Evolutionary conservation across 192 early-diverging fungal species (phyloP).

Genomic region (Pilobolus umbonatus): DNA sequence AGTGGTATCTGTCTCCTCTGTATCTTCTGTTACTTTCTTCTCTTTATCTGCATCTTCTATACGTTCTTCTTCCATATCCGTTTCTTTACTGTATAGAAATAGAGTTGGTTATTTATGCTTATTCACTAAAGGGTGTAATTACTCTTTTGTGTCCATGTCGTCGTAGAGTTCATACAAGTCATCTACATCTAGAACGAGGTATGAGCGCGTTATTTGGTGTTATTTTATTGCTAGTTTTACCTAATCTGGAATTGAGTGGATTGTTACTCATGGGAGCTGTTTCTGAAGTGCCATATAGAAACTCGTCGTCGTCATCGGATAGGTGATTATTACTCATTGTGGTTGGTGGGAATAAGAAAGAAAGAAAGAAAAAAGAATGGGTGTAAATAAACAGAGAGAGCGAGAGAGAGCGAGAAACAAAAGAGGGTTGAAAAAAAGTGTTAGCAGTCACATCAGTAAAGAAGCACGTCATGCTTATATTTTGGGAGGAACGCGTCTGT

Average conservation of each 20-base stretch:
- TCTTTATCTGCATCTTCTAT: neutral
- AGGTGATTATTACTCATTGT: too few species aligned
- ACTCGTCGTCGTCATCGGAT: constrained; percentile 34
- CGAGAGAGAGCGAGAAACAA: too few species aligned
- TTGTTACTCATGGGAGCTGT: neutral
- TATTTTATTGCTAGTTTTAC: neutral
- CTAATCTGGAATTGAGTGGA: neutral
- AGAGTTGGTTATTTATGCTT: neutral
- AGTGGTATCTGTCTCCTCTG: neutral
- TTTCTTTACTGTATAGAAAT: neutral
- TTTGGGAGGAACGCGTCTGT: too few species aligned
- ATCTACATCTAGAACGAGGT: neutral
- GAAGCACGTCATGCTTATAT: too few species aligned
- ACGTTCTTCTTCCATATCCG: constrained; percentile 13
- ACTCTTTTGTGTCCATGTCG: constrained; percentile 3
- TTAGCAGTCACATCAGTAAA: too few species aligned
- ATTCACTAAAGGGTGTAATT: neutral
- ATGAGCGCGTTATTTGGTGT: neutral
- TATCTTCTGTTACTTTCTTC: constrained; percentile 8
- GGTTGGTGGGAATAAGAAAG: too few species aligned
- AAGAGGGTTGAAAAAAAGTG: too few species aligned
- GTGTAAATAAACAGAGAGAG: too few species aligned
- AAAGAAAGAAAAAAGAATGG: too few species aligned
- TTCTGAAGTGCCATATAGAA: constrained; percentile 24
- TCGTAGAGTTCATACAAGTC: constrained; percentile 16